A percentile compares a stretch with the other conserved stretches of the same genome.
phyloP scores from a whole-genome alignment of 2,329 filamentous ascomycete genomes.

The Plectosphaerella sp. region DNA sequence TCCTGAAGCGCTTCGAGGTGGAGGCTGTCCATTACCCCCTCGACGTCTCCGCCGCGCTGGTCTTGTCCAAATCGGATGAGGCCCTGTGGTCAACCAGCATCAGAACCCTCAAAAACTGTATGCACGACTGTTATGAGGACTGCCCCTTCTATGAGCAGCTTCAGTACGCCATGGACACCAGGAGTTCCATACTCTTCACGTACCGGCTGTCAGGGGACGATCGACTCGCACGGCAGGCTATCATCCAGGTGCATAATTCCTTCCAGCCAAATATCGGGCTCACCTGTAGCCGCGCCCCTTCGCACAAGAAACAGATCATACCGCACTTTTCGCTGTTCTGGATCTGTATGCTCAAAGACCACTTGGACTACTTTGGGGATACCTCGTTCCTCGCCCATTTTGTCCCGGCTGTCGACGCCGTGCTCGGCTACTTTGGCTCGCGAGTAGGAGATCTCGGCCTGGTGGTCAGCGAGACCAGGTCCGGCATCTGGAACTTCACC shows the following conservation, averaged over 20 bases:
- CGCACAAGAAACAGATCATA: constrained; percentile 28
- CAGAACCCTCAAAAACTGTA: constrained; percentile 17
- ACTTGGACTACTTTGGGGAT: constrained; percentile 29
- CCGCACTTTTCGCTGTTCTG: constrained; percentile 30
- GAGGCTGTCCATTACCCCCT: constrained; percentile 9
- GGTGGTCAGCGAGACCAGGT: constrained; percentile 12
- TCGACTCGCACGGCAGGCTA: constrained; percentile 22
- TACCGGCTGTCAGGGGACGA: constrained; percentile 24
- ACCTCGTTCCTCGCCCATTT: constrained; percentile 20
- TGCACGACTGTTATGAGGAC: constrained; percentile 25
- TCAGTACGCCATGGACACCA: constrained; percentile 21
- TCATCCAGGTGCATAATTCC: constrained; percentile 18
- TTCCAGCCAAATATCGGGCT: constrained; percentile 19
- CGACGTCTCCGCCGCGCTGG: constrained; percentile 2
- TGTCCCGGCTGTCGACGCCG: constrained; percentile 21
- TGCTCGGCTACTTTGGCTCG: constrained; percentile 16
- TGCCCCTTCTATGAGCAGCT: constrained; percentile 29
- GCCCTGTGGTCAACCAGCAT: constrained; percentile 18
- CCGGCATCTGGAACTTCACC: constrained; percentile 28
- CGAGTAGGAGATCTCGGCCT: constrained; percentile 9
- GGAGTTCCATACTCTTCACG: constrained; percentile 21
- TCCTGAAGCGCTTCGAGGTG: constrained; percentile 5
- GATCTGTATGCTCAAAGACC: constrained; percentile 28
- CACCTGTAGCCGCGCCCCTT: constrained; percentile 27
- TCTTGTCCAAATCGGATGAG: neutral